These are phyloP conservation scores for Mycena alexandri DNA, from an alignment of 768 basidiomycete genomes.

Conservation along the genomic window DNA sequence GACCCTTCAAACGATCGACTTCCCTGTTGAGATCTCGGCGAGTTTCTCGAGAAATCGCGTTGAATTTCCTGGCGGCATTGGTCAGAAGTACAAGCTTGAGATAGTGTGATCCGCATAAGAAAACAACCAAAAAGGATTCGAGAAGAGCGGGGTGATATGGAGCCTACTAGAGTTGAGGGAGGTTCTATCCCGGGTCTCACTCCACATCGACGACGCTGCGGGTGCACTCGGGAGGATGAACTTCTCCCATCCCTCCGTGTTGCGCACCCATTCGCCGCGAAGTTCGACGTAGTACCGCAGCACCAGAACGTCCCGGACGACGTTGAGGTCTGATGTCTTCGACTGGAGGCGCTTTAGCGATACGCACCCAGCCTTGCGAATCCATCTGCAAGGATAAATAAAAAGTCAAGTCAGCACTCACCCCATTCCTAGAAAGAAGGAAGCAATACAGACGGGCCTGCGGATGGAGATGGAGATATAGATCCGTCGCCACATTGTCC, in stretches of 20 bases:
- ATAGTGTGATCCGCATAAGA: too few species aligned
- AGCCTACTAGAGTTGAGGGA: too few species aligned
- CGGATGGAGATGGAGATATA: constrained; percentile 36
- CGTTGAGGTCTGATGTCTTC: constrained; percentile 35
- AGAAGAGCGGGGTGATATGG: too few species aligned
- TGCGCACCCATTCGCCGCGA: constrained; percentile 39
- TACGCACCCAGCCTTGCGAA: constrained; percentile 37
- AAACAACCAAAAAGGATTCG: too few species aligned
- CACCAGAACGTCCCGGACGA: constrained; percentile 35
- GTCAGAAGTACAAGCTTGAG: too few species aligned
- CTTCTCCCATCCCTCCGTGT: constrained; percentile 37
- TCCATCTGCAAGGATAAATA: constrained; percentile 37
- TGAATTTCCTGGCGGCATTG: too few species aligned
- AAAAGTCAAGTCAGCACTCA: neutral
- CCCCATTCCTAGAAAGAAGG: too few species aligned
- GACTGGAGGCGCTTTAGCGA: constrained; percentile 37
- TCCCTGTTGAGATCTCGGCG: too few species aligned
- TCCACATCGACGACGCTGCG: constrained; percentile 33
- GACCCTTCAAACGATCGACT: too few species aligned
- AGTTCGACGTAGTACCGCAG: constrained; percentile 35
- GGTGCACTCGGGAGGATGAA: constrained; percentile 34
- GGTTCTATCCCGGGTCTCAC: too few species aligned
- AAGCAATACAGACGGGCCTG: too few species aligned
- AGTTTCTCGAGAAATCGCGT: too few species aligned
- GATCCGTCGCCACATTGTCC: constrained; percentile 38